Percentiles rank a stretch among this genome's conserved stretches.
phyloP scores from a whole-genome alignment of 805 yeast genomes.

The Ogataea trehalophila region DNA sequence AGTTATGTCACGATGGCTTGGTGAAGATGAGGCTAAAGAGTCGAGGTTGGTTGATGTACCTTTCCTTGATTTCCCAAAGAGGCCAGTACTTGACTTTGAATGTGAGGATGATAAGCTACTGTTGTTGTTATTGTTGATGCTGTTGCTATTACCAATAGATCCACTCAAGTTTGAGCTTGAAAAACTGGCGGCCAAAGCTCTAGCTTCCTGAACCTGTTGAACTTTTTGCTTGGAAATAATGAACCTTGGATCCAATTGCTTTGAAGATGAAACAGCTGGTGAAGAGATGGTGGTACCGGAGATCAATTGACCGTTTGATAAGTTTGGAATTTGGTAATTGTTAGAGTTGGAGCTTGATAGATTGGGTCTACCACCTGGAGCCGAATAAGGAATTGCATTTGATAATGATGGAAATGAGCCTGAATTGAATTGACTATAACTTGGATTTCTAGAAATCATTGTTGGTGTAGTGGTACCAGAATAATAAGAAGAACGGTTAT shows the following conservation, averaged over 20 bases:
- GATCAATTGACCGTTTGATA: constrained; percentile 54
- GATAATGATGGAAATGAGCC: constrained; percentile 42
- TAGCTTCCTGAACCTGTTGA: constrained; percentile 47
- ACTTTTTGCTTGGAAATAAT: constrained; percentile 76
- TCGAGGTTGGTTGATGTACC: constrained; percentile 29
- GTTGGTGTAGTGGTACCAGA: constrained; percentile 6
- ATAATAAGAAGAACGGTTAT: neutral
- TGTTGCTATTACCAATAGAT: too few relatives aligned
- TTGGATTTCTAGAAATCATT: constrained; percentile 10
- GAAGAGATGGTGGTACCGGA: constrained; percentile 65
- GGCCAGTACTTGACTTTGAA: constrained; percentile 44
- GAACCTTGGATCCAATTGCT: constrained; percentile 78
- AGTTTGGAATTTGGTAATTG: constrained; percentile 39
- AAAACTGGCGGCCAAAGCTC: constrained; percentile 22
- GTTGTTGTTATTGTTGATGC: neutral
- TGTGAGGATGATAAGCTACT: constrained; percentile 33
- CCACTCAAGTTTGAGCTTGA: neutral
- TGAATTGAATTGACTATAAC: constrained; percentile 14
- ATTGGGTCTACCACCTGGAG: constrained; percentile 53
- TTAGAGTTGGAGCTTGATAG: constrained; percentile 23
- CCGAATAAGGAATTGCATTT: constrained; percentile 63
- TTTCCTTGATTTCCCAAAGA: constrained; percentile 45
- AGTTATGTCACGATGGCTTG: constrained; percentile 31
- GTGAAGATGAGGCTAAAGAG: constrained; percentile 28
- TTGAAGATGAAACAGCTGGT: constrained; percentile 53